Conservation (phyloP, 1,284 basidiomycete species). For the Microbotryum scabiosae region DNA sequence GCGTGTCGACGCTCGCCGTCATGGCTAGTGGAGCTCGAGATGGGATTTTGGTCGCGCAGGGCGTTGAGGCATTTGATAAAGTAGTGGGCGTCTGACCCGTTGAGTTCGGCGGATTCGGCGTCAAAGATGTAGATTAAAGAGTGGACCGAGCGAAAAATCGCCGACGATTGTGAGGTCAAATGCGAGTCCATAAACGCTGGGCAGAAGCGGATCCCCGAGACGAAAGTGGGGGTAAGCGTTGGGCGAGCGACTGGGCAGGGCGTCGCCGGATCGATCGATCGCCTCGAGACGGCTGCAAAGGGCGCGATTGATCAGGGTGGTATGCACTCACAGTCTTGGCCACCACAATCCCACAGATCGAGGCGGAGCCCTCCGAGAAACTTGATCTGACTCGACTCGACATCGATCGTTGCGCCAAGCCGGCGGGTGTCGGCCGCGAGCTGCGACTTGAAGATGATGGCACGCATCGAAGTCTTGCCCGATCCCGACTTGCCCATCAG, state of each 20-base stretch:
- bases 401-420: conserved; percentile 91
- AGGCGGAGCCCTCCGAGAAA: conserved; percentile 89
- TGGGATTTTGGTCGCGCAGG: conserved; percentile 48
- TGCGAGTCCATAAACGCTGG: conserved; percentile 90
- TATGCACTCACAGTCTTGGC: conserved; percentile 58
- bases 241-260: neutral
- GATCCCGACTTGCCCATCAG: conserved; percentile 83
- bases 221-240: no score
- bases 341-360: conserved; percentile 95
- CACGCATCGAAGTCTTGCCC: conserved; percentile 89
- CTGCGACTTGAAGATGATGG: conserved; percentile 96
- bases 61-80: conserved; percentile 78
- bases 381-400: conserved; percentile 93
- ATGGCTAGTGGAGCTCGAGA: neutral
- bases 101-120: conserved; percentile 45
- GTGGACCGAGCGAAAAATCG: conserved; percentile 90
- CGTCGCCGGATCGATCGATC: neutral
- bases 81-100: conserved; percentile 60
- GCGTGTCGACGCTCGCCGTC: neutral
- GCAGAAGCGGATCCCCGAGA: neutral
- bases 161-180: conserved; percentile 76
- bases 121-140: conserved; percentile 99
- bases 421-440: conserved; percentile 83
- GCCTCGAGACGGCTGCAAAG: neutral
- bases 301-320: neutral